A percentile compares a stretch with the other conserved stretches of the same genome.
These are phyloP conservation scores for Waltergamsia citrina DNA, from an alignment of 2,329 filamentous ascomycete species.

Conservation along the genomic window DNA sequence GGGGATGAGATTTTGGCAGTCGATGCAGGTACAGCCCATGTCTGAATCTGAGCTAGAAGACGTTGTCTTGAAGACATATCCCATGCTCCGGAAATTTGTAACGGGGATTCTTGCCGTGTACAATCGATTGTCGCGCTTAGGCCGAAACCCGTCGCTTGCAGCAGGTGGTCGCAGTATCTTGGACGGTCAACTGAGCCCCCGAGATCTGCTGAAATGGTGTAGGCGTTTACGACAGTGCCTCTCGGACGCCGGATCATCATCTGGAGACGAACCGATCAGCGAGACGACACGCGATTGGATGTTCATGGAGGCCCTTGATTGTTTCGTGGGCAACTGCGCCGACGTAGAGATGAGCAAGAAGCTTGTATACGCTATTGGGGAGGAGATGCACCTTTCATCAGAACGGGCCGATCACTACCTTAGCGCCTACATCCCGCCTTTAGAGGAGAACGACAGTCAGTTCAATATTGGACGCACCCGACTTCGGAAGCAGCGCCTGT, in stretches of 20 bases:
- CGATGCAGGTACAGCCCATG: conserved; percentile 60
- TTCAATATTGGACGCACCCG: conserved; percentile 58
- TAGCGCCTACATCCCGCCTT: conserved; percentile 58
- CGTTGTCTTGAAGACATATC: conserved; percentile 63
- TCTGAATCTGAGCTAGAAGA: conserved; percentile 60
- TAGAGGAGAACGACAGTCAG: conserved; percentile 49
- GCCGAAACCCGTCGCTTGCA: conserved; percentile 31
- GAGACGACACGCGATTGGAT: conserved; percentile 71
- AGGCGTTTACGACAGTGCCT: conserved; percentile 63
- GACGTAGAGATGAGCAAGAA: conserved; percentile 49
- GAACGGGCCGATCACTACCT: conserved; percentile 75
- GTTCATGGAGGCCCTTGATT: conserved; percentile 88
- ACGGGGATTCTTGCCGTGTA: conserved; percentile 52
- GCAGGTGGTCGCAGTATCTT: conserved; percentile 30
- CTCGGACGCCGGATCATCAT: conserved; percentile 48
- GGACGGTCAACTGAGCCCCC: conserved; percentile 51
- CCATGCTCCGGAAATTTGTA: conserved; percentile 55
- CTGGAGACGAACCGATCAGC: conserved; percentile 60
- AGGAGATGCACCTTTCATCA: conserved; percentile 78
- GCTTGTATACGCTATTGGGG: conserved; percentile 64
- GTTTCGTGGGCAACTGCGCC: conserved; percentile 75
- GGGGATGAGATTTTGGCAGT: conserved; percentile 78
- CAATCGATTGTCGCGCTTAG: conserved; percentile 37
- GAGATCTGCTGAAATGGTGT: conserved; percentile 90
- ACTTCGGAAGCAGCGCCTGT: conserved; percentile 46